Evolutionary conservation across 352 stramenopile species (phyloP).

Genomic region (Phytophthora pisi): DNA sequence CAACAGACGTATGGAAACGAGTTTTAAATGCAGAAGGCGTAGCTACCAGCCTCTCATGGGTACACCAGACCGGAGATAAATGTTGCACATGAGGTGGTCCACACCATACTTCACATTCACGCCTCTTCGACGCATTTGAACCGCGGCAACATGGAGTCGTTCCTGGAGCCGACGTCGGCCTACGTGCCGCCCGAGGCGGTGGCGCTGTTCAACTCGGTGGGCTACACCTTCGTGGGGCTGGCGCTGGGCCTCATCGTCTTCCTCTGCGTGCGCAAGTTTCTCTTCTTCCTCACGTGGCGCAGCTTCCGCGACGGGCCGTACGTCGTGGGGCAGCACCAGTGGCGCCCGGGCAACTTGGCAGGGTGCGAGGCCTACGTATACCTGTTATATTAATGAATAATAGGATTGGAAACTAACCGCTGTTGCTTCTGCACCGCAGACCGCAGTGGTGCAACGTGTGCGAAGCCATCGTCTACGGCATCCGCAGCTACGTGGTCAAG

Average conservation of each 20-base stretch:
- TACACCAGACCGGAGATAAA: conserved; percentile 6
- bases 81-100: neutral
- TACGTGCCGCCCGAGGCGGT: conserved; percentile 58
- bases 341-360: conserved; percentile 74
- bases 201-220: conserved; percentile 62
- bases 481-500: conserved; percentile 86
- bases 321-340: conserved; percentile 74
- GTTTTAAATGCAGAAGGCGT: too few relatives aligned
- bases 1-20: too few relatives aligned
- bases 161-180: conserved; percentile 52
- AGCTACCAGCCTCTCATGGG: neutral
- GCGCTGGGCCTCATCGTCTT: conserved; percentile 53
- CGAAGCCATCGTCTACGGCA: conserved; percentile 79
- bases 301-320: conserved; percentile 82
- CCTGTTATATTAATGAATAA: neutral
- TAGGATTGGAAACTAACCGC: neutral
- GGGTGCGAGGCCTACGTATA: conserved; percentile 39
- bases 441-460: conserved; percentile 87
- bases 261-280: conserved; percentile 66
- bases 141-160: conserved; percentile 31
- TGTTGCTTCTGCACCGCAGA: conserved; percentile 23
- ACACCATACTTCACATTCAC: neutral
- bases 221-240: conserved; percentile 60
- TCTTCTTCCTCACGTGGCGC: conserved; percentile 85
- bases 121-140: neutral